phyloP scores from a whole-genome alignment of 768 basidiomycete genomes.

The Boletus eberwhitei region DNA sequence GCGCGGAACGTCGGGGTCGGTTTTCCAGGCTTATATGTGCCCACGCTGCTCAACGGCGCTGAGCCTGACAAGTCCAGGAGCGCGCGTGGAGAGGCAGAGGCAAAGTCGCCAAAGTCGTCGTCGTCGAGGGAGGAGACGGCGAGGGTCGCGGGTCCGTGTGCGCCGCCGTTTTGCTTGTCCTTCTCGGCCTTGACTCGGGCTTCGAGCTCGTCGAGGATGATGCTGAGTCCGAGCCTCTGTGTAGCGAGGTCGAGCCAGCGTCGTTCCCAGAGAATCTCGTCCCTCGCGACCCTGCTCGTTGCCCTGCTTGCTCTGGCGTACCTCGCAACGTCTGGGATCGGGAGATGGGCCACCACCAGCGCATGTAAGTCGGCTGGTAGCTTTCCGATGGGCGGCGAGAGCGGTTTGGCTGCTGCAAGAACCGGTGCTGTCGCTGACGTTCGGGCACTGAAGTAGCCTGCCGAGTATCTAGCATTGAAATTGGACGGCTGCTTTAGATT shows the following conservation, averaged over 20 bases:
- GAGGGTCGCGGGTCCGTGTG: constrained; percentile 57
- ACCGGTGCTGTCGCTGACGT: constrained; percentile 3
- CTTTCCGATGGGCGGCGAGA: constrained; percentile 57
- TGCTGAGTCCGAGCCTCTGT: constrained; percentile 40
- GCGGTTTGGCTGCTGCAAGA: constrained; percentile 24
- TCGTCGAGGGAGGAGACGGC: constrained; percentile 49
- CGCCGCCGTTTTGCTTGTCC: constrained; percentile 25
- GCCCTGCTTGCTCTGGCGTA: constrained; percentile 69
- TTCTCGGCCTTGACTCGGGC: constrained; percentile 37
- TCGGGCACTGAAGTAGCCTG: constrained; percentile 2
- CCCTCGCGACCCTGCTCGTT: constrained; percentile 56
- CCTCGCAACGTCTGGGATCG: constrained; percentile 76
- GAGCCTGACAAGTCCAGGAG: constrained; percentile 21
- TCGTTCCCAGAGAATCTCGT: constrained; percentile 75
- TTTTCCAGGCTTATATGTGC: constrained; percentile 19
- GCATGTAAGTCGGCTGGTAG: constrained; percentile 79
- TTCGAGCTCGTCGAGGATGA: constrained; percentile 62
- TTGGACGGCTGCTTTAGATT: constrained; percentile 13
- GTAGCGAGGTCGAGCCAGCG: constrained; percentile 64
- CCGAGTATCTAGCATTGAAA: constrained; percentile 6
- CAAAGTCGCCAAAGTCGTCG: constrained; percentile 90
- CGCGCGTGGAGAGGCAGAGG: constrained; percentile 36
- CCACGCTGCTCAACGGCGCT: constrained; percentile 9
- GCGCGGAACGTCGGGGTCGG: constrained; percentile 41
- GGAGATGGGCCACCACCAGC: constrained; percentile 66